These are phyloP conservation scores for Effrenium voratum DNA, from an alignment of 73 alveolate genomes.

Conservation along the genomic window DNA sequence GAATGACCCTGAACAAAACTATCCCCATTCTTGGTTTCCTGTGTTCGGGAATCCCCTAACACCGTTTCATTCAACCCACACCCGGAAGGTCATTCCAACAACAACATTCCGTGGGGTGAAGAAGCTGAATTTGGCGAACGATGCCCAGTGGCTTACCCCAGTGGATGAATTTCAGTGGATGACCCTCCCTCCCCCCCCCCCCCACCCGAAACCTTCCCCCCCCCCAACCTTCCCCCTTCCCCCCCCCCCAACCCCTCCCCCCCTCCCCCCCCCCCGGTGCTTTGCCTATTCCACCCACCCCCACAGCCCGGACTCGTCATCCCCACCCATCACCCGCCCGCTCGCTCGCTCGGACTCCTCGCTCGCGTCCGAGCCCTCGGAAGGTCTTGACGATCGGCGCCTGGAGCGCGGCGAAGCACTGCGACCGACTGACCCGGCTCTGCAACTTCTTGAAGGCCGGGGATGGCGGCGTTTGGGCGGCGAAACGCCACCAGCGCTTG, in stretches of 20 bases:
- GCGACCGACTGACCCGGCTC: not conserved
- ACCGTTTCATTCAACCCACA: no score
- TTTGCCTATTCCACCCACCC: not conserved
- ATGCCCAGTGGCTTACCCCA: no score
- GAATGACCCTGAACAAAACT: not conserved
- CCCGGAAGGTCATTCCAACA: no score
- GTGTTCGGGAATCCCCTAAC: not conserved
- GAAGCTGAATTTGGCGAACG: no score
- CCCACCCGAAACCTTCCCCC: not conserved
- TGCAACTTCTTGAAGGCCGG: no score
- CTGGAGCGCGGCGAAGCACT: slow-evolving; percentile 26
- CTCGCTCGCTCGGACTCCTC: no score
- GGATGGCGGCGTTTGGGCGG: no score
- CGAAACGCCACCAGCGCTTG: no score
- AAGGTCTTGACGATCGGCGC: slow-evolving; percentile 67
- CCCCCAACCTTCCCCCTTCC: not conserved
- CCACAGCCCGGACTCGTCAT: not conserved
- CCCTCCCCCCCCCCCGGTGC: not conserved
- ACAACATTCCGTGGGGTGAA: no score
- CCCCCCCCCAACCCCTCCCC: not conserved
- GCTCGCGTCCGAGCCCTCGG: no score
- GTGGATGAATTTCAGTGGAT: no score
- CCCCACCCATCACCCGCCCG: no score
- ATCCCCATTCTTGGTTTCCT: not conserved
- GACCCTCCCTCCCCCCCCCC: not conserved